phyloP scores from a whole-genome alignment of 768 basidiomycete species.

The Tephrocybe sp. region DNA sequence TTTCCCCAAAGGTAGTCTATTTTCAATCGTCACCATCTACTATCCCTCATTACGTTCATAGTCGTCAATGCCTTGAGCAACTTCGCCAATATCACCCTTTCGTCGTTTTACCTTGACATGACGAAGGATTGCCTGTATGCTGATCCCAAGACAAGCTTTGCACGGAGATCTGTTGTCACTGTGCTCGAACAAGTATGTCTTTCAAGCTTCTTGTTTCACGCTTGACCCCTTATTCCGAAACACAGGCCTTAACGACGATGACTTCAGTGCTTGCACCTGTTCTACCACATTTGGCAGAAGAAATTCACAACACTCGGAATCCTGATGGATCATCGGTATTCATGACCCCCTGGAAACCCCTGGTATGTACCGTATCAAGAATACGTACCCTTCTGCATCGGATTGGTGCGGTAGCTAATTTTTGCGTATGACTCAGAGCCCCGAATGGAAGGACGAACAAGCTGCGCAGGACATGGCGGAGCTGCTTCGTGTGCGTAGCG shows the following conservation, averaged over 20 bases:
- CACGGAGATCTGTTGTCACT: slow-evolving; percentile 65
- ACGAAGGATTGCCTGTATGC: slow-evolving; percentile 91
- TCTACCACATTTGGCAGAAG: slow-evolving; percentile 88
- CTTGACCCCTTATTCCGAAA: neutral
- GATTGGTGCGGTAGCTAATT: neutral
- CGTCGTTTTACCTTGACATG: slow-evolving; percentile 89
- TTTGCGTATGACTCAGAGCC: slow-evolving; percentile 31
- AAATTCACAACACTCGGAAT: slow-evolving; percentile 57
- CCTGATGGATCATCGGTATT: slow-evolving; percentile 60
- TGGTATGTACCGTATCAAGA: slow-evolving; percentile 46
- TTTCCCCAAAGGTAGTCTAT: slow-evolving; percentile 71
- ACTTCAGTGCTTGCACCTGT: slow-evolving; percentile 78
- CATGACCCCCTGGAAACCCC: slow-evolving; percentile 58
- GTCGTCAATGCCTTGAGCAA: slow-evolving; percentile 70
- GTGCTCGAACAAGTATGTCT: slow-evolving; percentile 62
- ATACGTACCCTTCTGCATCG: neutral
- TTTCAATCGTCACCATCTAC: slow-evolving; percentile 8
- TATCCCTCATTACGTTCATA: slow-evolving; percentile 24
- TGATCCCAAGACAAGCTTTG: slow-evolving; percentile 41
- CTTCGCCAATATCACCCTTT: slow-evolving; percentile 82
- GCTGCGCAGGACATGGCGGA: slow-evolving; percentile 62
- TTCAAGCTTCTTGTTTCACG: slow-evolving; percentile 6
- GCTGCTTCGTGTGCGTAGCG: slow-evolving; percentile 57
- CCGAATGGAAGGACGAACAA: slow-evolving; percentile 58
- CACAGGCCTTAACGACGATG: slow-evolving; percentile 66